Evolutionary conservation across 169 alveolate genomes (phyloP).

Genomic region (Toxoplasma gondii): DNA sequence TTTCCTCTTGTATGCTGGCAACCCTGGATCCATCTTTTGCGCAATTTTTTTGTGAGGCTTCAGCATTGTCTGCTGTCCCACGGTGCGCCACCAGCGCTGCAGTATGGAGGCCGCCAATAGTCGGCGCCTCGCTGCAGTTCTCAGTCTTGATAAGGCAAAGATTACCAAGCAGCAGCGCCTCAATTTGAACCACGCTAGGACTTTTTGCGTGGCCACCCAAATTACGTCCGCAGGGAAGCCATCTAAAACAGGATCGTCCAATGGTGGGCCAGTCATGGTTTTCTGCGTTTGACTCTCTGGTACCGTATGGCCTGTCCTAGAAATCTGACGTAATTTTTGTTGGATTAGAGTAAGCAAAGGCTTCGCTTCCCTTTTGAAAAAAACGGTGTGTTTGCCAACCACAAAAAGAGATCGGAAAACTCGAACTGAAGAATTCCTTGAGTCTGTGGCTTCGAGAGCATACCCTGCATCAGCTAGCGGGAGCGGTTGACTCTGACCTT

Average conservation of each 20-base stretch:
- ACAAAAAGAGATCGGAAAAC: not conserved
- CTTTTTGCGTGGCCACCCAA: not conserved
- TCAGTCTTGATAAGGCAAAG: not conserved
- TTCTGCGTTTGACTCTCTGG: not conserved
- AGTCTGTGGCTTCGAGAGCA: not conserved
- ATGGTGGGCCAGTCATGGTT: not conserved
- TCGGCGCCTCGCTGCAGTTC: not conserved
- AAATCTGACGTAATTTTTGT: not conserved
- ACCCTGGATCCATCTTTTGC: no score
- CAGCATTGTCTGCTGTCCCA: no score
- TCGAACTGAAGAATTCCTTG: not conserved
- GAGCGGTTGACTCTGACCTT: not conserved
- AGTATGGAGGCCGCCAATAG: not conserved
- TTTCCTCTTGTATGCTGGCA: no score
- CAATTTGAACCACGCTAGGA: not conserved
- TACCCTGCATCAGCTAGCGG: not conserved
- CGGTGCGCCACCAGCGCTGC: slow-evolving; percentile 30
- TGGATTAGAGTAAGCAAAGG: not conserved
- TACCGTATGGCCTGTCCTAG: not conserved
- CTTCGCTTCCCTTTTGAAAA: slow-evolving; percentile 4
- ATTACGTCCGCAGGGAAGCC: not conserved
- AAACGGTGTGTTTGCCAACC: not conserved
- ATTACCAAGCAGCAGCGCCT: slow-evolving; percentile 4
- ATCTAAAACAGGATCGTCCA: not conserved
- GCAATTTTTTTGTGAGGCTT: no score